Evolutionary conservation across 2,329 filamentous ascomycete species (phyloP).

Genomic region (Aspergillus sp.): DNA sequence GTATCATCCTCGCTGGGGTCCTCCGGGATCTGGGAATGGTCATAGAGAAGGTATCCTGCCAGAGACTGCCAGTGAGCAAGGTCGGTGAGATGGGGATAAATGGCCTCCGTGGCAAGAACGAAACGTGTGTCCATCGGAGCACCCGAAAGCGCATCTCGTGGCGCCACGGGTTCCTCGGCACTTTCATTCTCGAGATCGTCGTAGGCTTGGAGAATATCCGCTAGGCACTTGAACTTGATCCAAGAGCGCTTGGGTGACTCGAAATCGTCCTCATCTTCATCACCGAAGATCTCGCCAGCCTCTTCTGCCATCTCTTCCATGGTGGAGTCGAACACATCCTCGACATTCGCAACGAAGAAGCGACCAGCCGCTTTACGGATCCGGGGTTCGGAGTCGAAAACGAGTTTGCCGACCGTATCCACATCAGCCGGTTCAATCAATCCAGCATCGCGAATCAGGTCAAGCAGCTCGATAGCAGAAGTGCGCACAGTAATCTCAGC

Average conservation of each 20-base stretch:
- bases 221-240: conserved; percentile 89
- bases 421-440: conserved; percentile 90
- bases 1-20: conserved; percentile 58
- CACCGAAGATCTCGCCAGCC: conserved; percentile 72
- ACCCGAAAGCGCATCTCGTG: conserved; percentile 55
- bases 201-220: conserved; percentile 79
- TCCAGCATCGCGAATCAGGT: conserved; percentile 77
- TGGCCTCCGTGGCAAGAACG: conserved; percentile 78
- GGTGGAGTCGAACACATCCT: conserved; percentile 76
- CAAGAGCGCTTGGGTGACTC: conserved; percentile 77
- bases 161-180: conserved; percentile 25
- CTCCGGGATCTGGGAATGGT: conserved; percentile 71
- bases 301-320: conserved; percentile 82
- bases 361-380: conserved; percentile 85
- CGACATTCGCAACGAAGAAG: conserved; percentile 87
- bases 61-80: conserved; percentile 85
- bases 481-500: conserved; percentile 79
- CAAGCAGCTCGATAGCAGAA: conserved; percentile 76
- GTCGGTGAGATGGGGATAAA: conserved; percentile 80
- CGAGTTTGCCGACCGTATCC: conserved; percentile 79
- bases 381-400: conserved; percentile 82
- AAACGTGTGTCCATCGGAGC: conserved; percentile 76
- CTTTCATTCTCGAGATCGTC: conserved; percentile 62
- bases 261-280: conserved; percentile 71
- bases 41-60: conserved; percentile 86